Base-by-base conservation (phyloP, 2,329 filamentous ascomycete species). In the Aspergillus latus region DNA sequence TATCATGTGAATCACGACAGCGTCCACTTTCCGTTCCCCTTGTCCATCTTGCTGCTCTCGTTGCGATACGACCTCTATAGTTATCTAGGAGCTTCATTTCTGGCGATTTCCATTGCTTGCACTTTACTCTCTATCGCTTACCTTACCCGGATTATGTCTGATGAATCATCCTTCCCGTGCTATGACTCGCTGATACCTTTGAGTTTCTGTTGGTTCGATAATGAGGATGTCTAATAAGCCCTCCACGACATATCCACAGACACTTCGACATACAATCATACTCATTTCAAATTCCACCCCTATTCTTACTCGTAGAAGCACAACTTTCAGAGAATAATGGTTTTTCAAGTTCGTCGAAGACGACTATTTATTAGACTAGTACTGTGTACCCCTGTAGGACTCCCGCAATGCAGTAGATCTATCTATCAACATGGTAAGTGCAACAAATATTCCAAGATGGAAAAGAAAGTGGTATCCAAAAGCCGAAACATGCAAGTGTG, bases 1-100 rank as follows among this genome's bases (percentile, higher is more conserved):
- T 57, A 69, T 89, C 66, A 89, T 89, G 85, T 89, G 60, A 62
- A 55, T 13, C 32, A 46, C 43, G 52, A 51, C 21, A 16, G 5
- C 39, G 39, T 42, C 16, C 16, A 1, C n/a, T 26, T 13, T 42
- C 8, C 21, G 16, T 42, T 42, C 39, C 39, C n/a, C 8, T 13
- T 37, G 4, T 5, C 11, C n/a, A 29, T 49, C 21, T 49, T 32
- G 16, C 32, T 32, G 11, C 48, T 46, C 30, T 42, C 26, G 13
- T 42, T 43, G 11, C 16, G 13, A 50, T 56, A 51, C 26, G 32
- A 51, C 48, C 36, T 28, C n/a, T 52, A 26, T 37, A 36, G 30
- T 15, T 45, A 45, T 28, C 11, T 13, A 52, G 32, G 21, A 21
- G 39, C 50, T 32, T 13, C 30, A 29, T 46, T 52, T 46, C 42